Evolutionary conservation across 1,284 basidiomycete species (phyloP).

Genomic region (Filobasidium uniguttulatum): DNA sequence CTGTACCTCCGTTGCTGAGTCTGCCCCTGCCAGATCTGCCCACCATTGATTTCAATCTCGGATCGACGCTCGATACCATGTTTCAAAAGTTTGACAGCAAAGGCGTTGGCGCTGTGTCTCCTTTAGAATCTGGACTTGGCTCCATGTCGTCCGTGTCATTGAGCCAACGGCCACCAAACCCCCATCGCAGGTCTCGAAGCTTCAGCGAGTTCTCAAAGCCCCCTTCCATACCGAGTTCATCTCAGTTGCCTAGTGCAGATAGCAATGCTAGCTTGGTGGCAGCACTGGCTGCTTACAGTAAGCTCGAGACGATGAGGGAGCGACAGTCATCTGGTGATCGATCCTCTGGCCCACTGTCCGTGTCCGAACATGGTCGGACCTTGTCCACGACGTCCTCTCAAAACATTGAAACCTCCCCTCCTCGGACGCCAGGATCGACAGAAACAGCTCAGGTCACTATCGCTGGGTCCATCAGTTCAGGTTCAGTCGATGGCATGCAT

Average conservation of each 20-base stretch:
- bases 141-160: slow-evolving; percentile 14
- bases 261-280: slow-evolving; percentile 9
- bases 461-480: slow-evolving; percentile 7
- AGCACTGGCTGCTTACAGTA: slow-evolving; percentile 3
- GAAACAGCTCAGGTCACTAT: slow-evolving; percentile 17
- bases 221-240: slow-evolving; percentile 1
- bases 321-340: neutral
- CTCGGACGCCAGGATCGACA: slow-evolving; percentile 29
- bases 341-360: slow-evolving; percentile 2
- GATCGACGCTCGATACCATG: slow-evolving; percentile 19
- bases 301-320: neutral
- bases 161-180: slow-evolving; percentile 11
- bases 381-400: slow-evolving; percentile 30
- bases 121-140: slow-evolving; percentile 21
- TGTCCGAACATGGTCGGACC: slow-evolving; percentile 27
- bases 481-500: slow-evolving; percentile 13
- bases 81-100: slow-evolving; percentile 23
- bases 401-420: slow-evolving; percentile 26
- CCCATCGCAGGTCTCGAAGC: slow-evolving; percentile 21
- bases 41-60: slow-evolving; percentile 32
- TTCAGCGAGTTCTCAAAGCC: slow-evolving; percentile 21
- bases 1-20: neutral
- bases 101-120: slow-evolving; percentile 19
- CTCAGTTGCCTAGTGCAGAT: neutral
- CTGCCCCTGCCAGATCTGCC: slow-evolving; percentile 26